Conservation (phyloP, 768 basidiomycete species). For the Rhodotorula kratochvilovae region DNA sequence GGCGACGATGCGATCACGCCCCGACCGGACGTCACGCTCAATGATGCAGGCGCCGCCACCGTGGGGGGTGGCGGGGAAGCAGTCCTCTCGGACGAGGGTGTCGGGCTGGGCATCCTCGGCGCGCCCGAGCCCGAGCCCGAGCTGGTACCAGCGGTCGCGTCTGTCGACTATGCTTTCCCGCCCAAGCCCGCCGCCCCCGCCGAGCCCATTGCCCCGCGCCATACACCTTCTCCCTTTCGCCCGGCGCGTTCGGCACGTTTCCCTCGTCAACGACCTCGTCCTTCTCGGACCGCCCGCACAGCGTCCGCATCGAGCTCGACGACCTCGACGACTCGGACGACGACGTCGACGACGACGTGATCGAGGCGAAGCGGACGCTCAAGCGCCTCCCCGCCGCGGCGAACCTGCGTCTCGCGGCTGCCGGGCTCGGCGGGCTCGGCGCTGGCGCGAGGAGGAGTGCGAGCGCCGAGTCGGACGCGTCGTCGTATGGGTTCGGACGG, state of each 20-base stretch:
- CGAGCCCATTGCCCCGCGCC: not conserved
- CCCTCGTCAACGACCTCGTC: too few species aligned
- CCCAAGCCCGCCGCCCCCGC: conserved; percentile 53
- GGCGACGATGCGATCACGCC: not conserved
- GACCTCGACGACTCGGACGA: conserved; percentile 42
- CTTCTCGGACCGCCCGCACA: not conserved
- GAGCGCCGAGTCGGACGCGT: conserved; percentile 11
- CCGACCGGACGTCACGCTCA: not conserved
- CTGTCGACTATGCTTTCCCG: conserved; percentile 46
- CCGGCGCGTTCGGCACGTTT: not conserved
- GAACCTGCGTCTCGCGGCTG: conserved; percentile 32
- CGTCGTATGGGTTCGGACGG: conserved; percentile 13
- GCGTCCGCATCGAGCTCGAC: conserved; percentile 41
- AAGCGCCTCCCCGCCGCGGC: conserved; percentile 38
- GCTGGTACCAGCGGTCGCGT: not conserved
- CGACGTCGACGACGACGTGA: conserved; percentile 28
- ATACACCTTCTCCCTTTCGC: conserved; percentile 1
- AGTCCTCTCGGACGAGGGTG: not conserved
- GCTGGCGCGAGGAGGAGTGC: not conserved
- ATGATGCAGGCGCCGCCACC: not conserved
- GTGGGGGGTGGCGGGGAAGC: conserved; percentile 10
- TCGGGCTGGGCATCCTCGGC: not conserved
- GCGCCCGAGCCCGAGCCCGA: too few species aligned
- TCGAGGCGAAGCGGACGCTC: conserved; percentile 38
- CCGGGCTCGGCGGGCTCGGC: not conserved